Percentiles rank a stretch among this genome's conserved stretches.
These are phyloP conservation scores for Talaromyces sp. DNA, from an alignment of 2,329 filamentous ascomycete genomes.

Conservation along the genomic window DNA sequence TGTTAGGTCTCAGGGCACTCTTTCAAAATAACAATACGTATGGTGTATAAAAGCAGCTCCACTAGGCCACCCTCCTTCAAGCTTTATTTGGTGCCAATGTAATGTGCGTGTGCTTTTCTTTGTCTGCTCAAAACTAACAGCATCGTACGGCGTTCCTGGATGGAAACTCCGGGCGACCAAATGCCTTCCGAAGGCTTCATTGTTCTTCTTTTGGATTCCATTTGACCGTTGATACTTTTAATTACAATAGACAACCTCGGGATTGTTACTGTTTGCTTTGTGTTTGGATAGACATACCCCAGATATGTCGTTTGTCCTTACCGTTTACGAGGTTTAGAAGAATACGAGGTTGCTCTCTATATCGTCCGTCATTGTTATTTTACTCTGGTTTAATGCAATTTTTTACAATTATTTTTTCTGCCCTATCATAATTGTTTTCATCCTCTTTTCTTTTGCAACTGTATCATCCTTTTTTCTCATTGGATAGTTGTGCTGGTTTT, in stretches of 20 bases:
- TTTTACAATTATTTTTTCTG: background rate
- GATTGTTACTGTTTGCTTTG: background rate
- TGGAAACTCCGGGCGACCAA: background rate
- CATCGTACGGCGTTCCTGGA: background rate
- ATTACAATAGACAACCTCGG: background rate
- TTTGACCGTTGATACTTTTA: background rate
- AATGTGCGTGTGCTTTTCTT: background rate
- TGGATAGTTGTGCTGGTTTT: background rate
- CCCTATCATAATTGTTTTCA: background rate
- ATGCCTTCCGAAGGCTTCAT: background rate
- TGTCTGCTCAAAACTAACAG: background rate
- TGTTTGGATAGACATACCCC: background rate
- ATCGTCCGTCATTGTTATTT: background rate
- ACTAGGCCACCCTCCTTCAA: background rate
- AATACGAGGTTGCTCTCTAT: background rate
- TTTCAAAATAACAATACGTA: no score
- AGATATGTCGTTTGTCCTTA: background rate
- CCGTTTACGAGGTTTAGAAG: background rate
- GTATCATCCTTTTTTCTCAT: background rate
- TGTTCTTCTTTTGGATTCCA: background rate
- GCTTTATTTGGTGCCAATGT: background rate
- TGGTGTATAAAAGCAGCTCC: background rate
- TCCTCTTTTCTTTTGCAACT: background rate
- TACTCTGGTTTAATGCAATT: background rate
- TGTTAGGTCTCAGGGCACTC: background rate